Evolutionary conservation across 495 filamentous ascomycete genomes (phyloP).

Genomic region (Elaphomyces granulatus): DNA sequence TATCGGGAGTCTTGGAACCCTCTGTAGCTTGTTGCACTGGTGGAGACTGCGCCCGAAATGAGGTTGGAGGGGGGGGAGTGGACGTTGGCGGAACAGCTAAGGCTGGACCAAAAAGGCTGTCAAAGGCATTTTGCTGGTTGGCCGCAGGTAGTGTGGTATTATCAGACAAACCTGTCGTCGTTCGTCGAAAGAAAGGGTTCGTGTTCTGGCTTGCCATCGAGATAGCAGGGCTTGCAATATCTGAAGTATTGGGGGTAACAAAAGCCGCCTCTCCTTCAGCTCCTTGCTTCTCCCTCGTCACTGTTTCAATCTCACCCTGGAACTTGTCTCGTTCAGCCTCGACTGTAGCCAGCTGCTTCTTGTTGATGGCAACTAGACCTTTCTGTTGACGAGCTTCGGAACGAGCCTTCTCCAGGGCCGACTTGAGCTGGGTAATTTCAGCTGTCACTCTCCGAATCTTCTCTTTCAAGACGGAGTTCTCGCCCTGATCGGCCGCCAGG

Average conservation of each 20-base stretch:
- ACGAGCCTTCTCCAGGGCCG: conserved; percentile 78
- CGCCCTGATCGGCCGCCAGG: conserved; percentile 73
- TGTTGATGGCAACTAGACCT: conserved; percentile 90
- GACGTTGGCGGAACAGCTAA: conserved; percentile 34
- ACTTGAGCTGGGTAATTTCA: conserved; percentile 68
- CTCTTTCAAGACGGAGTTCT: conserved; percentile 77
- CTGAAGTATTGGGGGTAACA: conserved; percentile 22
- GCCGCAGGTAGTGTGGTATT: conserved; percentile 35
- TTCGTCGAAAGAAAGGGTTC: conserved; percentile 80
- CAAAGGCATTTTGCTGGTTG: conserved; percentile 57
- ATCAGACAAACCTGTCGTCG: conserved; percentile 49
- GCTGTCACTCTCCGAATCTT: conserved; percentile 68
- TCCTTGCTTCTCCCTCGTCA: conserved; percentile 40
- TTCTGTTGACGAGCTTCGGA: conserved; percentile 87
- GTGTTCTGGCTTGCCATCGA: conserved; percentile 64
- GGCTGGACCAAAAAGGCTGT: conserved; percentile 77
- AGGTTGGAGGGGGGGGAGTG: conserved; percentile 43
- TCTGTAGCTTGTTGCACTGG: conserved; percentile 11
- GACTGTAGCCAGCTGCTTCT: conserved; percentile 83
- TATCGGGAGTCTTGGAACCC: conserved; percentile 21
- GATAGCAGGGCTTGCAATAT: conserved; percentile 50
- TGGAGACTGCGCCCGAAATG: conserved; percentile 50
- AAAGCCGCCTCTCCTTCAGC: conserved; percentile 24
- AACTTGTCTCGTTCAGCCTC: conserved; percentile 78
- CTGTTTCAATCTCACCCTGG: conserved; percentile 57